phyloP scores from a whole-genome alignment of 202 grass and related monocot species.

The Schoenoplectus tabernaemontani region DNA sequence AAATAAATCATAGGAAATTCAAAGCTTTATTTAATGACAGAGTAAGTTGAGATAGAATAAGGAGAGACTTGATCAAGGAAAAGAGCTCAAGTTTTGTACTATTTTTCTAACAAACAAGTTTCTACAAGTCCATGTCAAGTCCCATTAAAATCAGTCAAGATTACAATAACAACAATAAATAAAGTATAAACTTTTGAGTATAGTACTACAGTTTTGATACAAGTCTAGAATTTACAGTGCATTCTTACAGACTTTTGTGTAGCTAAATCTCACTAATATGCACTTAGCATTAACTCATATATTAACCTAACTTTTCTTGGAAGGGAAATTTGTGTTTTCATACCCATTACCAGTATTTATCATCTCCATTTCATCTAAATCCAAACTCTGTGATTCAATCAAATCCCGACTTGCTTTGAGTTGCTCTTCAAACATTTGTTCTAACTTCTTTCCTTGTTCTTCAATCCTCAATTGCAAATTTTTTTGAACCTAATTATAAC shows the following conservation, averaged over 20 bases:
- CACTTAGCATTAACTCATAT: background rate
- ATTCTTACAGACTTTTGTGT: too few relatives aligned
- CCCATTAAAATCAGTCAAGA: background rate
- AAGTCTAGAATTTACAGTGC: too few relatives aligned
- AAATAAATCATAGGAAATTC: background rate
- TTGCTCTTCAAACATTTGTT: constrained; percentile 81
- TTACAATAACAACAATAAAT: background rate
- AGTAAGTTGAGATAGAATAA: constrained; percentile 12
- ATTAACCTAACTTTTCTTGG: constrained; percentile 40
- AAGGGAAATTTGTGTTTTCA: constrained; percentile 25
- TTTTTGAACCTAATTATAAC: constrained; percentile 44
- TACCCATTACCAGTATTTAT: constrained; percentile 12
- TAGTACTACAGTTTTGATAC: background rate
- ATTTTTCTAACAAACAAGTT: background rate
- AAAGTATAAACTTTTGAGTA: background rate
- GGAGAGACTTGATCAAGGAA: background rate
- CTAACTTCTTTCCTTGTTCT: constrained; percentile 63
- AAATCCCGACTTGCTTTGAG: constrained; percentile 38
- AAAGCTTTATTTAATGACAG: background rate
- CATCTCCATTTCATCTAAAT: constrained; percentile 31
- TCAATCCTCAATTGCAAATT: constrained; percentile 75
- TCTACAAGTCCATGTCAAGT: background rate
- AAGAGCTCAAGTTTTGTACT: background rate
- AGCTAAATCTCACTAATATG: constrained; percentile 11
- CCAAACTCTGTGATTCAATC: constrained; percentile 17